Conservation (phyloP, 2,329 filamentous ascomycete genomes). For the Cladorrhinum sp. region DNA sequence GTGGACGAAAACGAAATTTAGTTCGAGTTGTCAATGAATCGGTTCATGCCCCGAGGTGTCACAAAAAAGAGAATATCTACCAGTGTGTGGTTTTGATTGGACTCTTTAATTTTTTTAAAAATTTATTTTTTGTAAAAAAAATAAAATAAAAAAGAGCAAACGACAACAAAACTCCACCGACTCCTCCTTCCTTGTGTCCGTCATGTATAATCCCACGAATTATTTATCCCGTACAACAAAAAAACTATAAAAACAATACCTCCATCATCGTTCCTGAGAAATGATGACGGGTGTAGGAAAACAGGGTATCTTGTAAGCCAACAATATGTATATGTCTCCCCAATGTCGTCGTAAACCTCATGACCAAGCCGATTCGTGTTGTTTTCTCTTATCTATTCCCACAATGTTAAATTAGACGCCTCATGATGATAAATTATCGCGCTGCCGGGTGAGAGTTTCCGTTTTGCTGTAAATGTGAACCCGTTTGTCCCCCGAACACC, state of each 20-base stretch:
- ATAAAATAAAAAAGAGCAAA: no score
- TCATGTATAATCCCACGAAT: neutral
- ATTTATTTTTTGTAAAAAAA: neutral
- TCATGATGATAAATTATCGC: slow-evolving; percentile 13
- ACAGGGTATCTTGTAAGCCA: slow-evolving; percentile 1
- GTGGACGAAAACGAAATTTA: neutral
- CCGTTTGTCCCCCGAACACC: slow-evolving; percentile 49
- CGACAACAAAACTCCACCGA: neutral
- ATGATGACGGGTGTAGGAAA: slow-evolving; percentile 3
- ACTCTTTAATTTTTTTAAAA: neutral
- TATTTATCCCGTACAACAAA: neutral
- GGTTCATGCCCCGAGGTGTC: neutral
- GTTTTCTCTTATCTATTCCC: slow-evolving; percentile 21
- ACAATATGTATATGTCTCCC: slow-evolving; percentile 3
- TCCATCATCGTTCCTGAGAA: slow-evolving; percentile 5
- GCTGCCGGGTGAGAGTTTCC: slow-evolving; percentile 17
- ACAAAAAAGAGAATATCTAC: neutral
- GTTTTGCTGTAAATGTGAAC: slow-evolving; percentile 8
- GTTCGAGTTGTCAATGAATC: neutral
- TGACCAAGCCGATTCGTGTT: slow-evolving; percentile 24
- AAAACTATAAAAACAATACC: neutral
- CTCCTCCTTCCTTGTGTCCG: neutral
- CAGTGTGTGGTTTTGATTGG: neutral
- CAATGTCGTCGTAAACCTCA: slow-evolving; percentile 18
- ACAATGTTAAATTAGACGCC: slow-evolving; percentile 11